Evolutionary conservation across 192 early-diverging fungal genomes (phyloP).

Genomic region (Coemansia sp.): DNA sequence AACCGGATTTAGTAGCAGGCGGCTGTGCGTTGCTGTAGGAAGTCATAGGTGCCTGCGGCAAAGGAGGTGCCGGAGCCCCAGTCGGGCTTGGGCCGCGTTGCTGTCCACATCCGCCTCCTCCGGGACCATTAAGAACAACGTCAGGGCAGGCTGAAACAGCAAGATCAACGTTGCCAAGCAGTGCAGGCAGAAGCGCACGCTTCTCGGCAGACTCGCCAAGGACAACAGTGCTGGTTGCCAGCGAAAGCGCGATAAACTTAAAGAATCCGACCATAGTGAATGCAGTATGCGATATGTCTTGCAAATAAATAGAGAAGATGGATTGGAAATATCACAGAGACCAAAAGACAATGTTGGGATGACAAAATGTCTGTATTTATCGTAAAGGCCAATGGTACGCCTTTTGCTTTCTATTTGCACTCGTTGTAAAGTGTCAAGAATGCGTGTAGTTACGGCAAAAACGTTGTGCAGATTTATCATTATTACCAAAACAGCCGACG

Average conservation of each 20-base stretch:
- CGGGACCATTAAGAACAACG: conserved; percentile 26
- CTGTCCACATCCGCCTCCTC: conserved; percentile 17
- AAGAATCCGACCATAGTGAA: conserved; percentile 27
- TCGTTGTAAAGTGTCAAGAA: not conserved
- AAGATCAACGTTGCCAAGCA: conserved; percentile 47
- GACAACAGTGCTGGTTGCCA: conserved; percentile 11
- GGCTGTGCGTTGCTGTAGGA: conserved; percentile 23
- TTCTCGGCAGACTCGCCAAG: conserved; percentile 20
- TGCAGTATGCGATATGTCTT: not conserved
- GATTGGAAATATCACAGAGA: not conserved
- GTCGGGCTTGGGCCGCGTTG: conserved; percentile 12
- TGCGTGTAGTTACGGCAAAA: not conserved
- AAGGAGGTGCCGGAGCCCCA: not conserved
- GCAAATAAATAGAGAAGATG: not conserved
- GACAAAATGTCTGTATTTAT: not conserved
- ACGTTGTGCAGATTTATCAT: not conserved
- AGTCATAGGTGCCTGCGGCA: not conserved
- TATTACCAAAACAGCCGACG: not conserved
- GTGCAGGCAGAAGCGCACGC: conserved; percentile 41
- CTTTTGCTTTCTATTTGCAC: not conserved
- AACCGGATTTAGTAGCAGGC: conserved; percentile 7
- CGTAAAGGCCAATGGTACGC: not conserved
- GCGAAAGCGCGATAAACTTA: conserved; percentile 21
- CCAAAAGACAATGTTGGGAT: not conserved
- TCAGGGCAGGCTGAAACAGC: conserved; percentile 44